Base-by-base conservation (phyloP, 2,329 filamentous ascomycete species). In the Bisporella sp. region DNA sequence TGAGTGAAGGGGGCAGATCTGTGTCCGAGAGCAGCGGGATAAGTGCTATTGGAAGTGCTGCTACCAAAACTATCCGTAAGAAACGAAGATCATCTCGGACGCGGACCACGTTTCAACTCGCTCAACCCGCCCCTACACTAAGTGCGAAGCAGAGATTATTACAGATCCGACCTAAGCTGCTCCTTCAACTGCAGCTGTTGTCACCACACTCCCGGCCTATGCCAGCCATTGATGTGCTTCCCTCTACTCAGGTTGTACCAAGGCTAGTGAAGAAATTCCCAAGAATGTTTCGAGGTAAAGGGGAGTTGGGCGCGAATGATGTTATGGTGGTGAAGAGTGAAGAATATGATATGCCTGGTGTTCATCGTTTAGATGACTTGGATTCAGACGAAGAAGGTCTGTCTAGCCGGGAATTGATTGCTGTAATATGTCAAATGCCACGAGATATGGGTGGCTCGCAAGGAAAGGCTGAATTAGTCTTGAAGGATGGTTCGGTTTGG, bases 211-310 rank as follows among this genome's bases (percentile, higher is more conserved):
- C 72, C 12, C 78, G 86, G 29, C 84, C 85, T 0, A 74, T 75
- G 47, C 87, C 87, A 1, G 77, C 80, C 4, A 81, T 88, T 56
- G 87, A 92, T 58, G 79, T 89, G n/a, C 76, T 89, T 41, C 85
- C 86, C 0, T 81, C 83, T 2, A 79, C 78, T n/a, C 71, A 85
- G 40, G 76, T 80, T 51, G 74, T 82, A 28, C 77, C 82, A 5
- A 73, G 75, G 13, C 68, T 87, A 29, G 72, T 76, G 2, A 78
- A 80, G 60, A 75, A 75, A 5, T 84, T 84, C 54, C 81, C 84
- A 1, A 76, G 78, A 5, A 73, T 87, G 45, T 84, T 87, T 59
- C 74, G 77, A 47, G 76, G 77, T 28, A 82, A 81, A 59, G 78
- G 80, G 43, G 75, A 81, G 49, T 70, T 91, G 4, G 79, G 83